Evolutionary conservation across 2,329 filamentous ascomycete genomes (phyloP).

Genomic region (Waltergamsia citrina): DNA sequence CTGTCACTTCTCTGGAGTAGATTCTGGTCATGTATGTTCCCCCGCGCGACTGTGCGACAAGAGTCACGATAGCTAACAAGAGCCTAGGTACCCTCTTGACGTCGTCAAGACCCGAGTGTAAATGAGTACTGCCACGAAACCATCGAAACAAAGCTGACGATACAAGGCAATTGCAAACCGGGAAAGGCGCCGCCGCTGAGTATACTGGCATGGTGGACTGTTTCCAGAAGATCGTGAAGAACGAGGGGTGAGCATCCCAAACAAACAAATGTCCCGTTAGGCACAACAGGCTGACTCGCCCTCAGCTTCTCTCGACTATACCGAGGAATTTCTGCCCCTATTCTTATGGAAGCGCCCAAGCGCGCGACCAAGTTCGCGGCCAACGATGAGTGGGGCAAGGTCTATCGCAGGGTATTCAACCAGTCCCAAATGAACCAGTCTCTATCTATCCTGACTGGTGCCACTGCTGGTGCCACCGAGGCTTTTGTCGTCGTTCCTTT

Average conservation of each 20-base stretch:
- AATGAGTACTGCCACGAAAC: constrained; percentile 5
- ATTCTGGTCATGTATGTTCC: constrained; percentile 72
- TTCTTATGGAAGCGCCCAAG: constrained; percentile 93
- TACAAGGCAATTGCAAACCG: constrained; percentile 74
- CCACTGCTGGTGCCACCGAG: constrained; percentile 90
- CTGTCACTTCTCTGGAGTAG: constrained; percentile 31
- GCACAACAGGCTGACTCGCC: background rate
- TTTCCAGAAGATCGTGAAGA: constrained; percentile 91
- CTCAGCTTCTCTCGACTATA: constrained; percentile 78
- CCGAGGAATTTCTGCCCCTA: constrained; percentile 89
- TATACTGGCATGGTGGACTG: constrained; percentile 99
- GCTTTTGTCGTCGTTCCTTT: constrained; percentile 96
- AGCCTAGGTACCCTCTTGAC: constrained; percentile 85
- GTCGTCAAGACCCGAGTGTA: constrained; percentile 98
- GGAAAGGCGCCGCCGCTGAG: constrained; percentile 63
- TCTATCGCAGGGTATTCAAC: constrained; percentile 84
- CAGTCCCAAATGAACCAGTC: constrained; percentile 82
- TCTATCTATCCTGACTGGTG: constrained; percentile 86
- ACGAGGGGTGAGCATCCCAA: constrained; percentile 88
- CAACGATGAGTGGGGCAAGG: constrained; percentile 95
- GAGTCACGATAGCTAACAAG: too few species aligned
- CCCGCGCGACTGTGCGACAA: too few species aligned
- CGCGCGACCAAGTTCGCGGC: constrained; percentile 97
- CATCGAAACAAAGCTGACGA: constrained; percentile 1
- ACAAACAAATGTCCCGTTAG: background rate